Percentiles rank a stretch among this genome's conserved stretches.
Evolutionary conservation across 192 early-diverging fungal species (phyloP).

Genomic region (Allomyces macrogynus): DNA sequence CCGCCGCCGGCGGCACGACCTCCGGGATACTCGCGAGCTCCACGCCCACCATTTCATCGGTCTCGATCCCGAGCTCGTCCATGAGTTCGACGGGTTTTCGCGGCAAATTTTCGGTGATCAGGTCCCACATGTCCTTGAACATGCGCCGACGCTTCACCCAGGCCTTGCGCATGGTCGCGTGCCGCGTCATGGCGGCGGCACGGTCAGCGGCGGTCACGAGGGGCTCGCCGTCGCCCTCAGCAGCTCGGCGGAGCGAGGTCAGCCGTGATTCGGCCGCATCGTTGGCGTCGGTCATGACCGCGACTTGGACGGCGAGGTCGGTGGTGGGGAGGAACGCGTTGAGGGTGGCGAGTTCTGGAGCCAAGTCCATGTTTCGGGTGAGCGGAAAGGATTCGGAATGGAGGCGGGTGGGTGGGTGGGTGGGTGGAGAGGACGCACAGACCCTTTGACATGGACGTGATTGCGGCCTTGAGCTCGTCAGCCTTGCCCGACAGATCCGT

Average conservation of each 20-base stretch:
- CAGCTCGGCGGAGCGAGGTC: constrained; percentile 13
- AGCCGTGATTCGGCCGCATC: constrained; percentile 14
- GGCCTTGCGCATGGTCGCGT: constrained; percentile 19
- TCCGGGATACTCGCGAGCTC: constrained; percentile 1
- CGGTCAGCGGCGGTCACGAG: constrained; percentile 19
- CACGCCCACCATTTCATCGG: constrained; percentile 24
- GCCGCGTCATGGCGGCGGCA: constrained; percentile 11
- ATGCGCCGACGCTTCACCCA: constrained; percentile 33
- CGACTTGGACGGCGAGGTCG: constrained; percentile 19
- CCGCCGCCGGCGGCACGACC: too few relatives aligned
- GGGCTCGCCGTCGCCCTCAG: neutral
- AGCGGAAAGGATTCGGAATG: too few relatives aligned
- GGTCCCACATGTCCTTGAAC: constrained; percentile 28
- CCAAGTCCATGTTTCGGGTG: too few relatives aligned
- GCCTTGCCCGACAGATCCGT: constrained; percentile 11
- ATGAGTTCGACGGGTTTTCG: constrained; percentile 25
- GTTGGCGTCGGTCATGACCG: constrained; percentile 9
- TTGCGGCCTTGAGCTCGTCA: constrained; percentile 11
- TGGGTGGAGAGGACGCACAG: too few relatives aligned
- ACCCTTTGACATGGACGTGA: constrained; percentile 6
- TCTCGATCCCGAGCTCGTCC: constrained; percentile 35
- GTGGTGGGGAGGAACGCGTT: constrained; percentile 15
- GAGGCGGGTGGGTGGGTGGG: too few relatives aligned
- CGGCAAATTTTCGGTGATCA: constrained; percentile 27
- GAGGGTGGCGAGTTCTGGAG: constrained; percentile 8